Evolutionary conservation across 805 yeast species (phyloP), one percentile per base, ranked within the genome.

Genomic region (Tetrapisispora pingtungensis): DNA sequence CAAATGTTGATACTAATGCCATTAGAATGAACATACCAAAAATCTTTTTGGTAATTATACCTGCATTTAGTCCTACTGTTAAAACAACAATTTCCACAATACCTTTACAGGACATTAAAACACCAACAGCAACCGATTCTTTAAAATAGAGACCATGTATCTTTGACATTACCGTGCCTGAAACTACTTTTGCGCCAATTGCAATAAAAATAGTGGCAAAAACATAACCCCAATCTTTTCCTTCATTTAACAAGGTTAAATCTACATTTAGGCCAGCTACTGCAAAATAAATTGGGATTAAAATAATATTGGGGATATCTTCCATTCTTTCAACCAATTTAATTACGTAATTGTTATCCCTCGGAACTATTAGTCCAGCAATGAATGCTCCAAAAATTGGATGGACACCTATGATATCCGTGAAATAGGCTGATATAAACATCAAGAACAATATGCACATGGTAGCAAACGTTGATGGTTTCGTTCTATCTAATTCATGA

Each of bases 91-190:
- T 80, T 62, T 84, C 94, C 20, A 84, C 93, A 50, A 84, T 82
- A 62, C 95, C 95, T 62, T 84, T 84, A 71, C 95, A 84, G 7
- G 90, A 82, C 93, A 84, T 84, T 52, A 84, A 68, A 20, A 82
- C 74, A 43, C 94, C 95, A 33, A 83, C 90, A 2, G 89, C 71
- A 31, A 79, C 59, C 2, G 87, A 75, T 59, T 84, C 93, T 58
- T 89, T 73, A 83, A 84, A 80, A 40, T 70, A 70, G 40, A 84
- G 63, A 1, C 83, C 84, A 58, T 72, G 73, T 34, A 76, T 46
- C 50, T 72, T 78, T 2, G 89, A 81, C 33, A 82, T 80, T 12
- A 79, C 48, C 28, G 76, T 64, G 3, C 93, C 93, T 13, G 93
- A 88, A 27, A 67, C 47, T 4, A 84, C 62, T 58, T 84, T 84